Evolutionary conservation across 768 basidiomycete genomes (phyloP), one percentile per base, ranked within the genome.

Genomic region (Floccularia luteovirens): DNA sequence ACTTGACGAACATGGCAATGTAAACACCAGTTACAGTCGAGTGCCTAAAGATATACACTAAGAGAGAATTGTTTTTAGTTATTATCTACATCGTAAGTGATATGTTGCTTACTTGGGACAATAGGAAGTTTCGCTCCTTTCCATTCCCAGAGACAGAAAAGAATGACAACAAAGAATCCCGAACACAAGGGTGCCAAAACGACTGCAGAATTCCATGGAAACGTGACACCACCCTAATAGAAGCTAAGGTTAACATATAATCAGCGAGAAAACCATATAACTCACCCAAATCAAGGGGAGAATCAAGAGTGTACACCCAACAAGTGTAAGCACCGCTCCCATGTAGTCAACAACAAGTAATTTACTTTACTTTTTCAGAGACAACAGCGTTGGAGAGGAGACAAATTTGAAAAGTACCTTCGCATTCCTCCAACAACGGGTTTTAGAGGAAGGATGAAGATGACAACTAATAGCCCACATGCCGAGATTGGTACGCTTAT

Each of bases 61-160:
- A n/a, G 12, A 20, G n/a, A 1, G 16, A 31, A 10, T 22, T 24
- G 35, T 31, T 16, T 3, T 27, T 35, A 31, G 27, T 13, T 16
- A 24, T 21, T 27, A 23, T 21, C 10, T 3, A 14, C 14, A 23
- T 24, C 13, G 3, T 19, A 16, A 16, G 41, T 24, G n/a, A n/a
- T n/a, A 39, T 6, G 58, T 75, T 39, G n/a, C n/a, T n/a, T 48
- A 79, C 79, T 78, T 4, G 85, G 84, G 3, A 88, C 74, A 40
- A 87, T 81, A 0, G 86, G 87, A 4, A 88, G 66, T 36, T 58
- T 61, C 1, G 83, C 80, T 1, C 78, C 64, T 55, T 76, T 81
- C 72, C 79, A 79, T 58, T 89, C 86, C 70, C 80, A 85, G 25
- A 76, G 38, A 35, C 83, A 71, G 55, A 88, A 89, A 3, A 83